phyloP scores from a whole-genome alignment of 768 basidiomycete genomes.

The Ramaria rubella region DNA sequence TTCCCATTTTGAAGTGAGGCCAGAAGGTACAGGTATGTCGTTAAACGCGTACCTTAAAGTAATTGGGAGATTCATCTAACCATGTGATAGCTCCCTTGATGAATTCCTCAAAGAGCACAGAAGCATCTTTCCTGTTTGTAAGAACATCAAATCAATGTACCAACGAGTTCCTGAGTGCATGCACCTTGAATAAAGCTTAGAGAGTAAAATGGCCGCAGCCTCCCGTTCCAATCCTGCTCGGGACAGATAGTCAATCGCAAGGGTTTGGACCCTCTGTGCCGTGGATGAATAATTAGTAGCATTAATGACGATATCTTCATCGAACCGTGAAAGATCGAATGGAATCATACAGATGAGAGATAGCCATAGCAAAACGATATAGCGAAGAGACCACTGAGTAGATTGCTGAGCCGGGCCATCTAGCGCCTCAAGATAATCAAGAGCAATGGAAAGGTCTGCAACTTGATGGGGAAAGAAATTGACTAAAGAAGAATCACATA shows the following conservation, averaged over 20 bases:
- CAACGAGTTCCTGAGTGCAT: not conserved
- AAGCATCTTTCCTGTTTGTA: constrained; percentile 50
- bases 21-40: constrained; percentile 1
- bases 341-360: constrained; percentile 91
- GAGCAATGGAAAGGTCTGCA: constrained; percentile 67
- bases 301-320: constrained; percentile 37
- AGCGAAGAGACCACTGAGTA: constrained; percentile 73
- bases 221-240: constrained; percentile 82
- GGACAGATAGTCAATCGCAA: constrained; percentile 51
- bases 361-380: constrained; percentile 86
- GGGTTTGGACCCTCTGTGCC: constrained; percentile 45
- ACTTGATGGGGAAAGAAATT: constrained; percentile 93
- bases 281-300: constrained; percentile 43
- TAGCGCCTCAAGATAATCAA: constrained; percentile 53
- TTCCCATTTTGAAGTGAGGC: constrained; percentile 23
- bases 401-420: constrained; percentile 36
- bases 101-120: constrained; percentile 44
- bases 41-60: constrained; percentile 44
- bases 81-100: constrained; percentile 39
- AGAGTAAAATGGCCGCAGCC: constrained; percentile 72
- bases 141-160: not conserved
- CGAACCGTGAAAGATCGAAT: constrained; percentile 84
- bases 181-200: constrained; percentile 75
- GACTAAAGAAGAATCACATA: constrained; percentile 40
- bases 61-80: constrained; percentile 35